Conservation (phyloP, 306 rosid genomes). For the Canavalia gladiata region DNA sequence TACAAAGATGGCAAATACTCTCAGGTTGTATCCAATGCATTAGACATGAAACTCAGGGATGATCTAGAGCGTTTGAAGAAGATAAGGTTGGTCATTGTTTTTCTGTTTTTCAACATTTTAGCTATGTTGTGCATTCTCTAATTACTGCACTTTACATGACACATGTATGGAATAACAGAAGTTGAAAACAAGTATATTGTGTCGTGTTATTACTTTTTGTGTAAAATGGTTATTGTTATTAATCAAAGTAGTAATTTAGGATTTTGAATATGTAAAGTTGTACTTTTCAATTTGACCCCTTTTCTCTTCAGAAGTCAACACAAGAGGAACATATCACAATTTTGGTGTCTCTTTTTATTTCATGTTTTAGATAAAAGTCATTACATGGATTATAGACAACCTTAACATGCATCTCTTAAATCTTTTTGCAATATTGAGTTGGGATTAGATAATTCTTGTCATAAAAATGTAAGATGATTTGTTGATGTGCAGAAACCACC, state of each 20-base stretch:
- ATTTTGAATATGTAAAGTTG: neutral
- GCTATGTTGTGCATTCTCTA: neutral
- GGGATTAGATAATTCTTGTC: neutral
- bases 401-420: neutral
- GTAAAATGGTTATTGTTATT: neutral
- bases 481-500: constrained; percentile 73
- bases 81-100: constrained; percentile 63
- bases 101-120: neutral
- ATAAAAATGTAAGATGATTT: neutral
- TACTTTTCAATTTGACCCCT: too few relatives aligned
- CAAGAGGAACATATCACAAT: too few relatives aligned
- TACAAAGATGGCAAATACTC: constrained; percentile 81
- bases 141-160: neutral
- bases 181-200: neutral
- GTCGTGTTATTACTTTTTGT: neutral
- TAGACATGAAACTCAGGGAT: constrained; percentile 91
- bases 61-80: constrained; percentile 92
- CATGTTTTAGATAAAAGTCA: neutral
- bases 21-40: constrained; percentile 76
- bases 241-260: neutral
- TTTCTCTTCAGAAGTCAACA: neutral
- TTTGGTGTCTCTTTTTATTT: neutral
- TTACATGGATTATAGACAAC: neutral
- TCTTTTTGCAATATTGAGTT: constrained; percentile 1
- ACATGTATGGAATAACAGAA: neutral